Base-by-base conservation (phyloP, 2,329 filamentous ascomycete species). In the Hymenoscyphus occultus region DNA sequence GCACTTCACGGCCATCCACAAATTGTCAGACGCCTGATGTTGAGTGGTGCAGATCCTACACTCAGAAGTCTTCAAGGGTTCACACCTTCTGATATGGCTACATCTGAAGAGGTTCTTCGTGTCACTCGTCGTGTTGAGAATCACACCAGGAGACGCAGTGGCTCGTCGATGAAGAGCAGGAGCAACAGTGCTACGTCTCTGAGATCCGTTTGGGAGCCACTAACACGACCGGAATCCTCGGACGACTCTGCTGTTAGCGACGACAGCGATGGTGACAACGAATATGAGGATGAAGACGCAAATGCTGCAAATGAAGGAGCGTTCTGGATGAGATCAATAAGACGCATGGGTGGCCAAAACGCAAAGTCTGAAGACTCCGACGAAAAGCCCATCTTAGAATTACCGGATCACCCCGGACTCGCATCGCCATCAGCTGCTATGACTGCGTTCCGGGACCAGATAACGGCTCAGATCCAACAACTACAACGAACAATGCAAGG, bases 1-100 rank as follows among this genome's bases (percentile, higher is more conserved):
- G 88, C 90, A 32, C 84, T 96, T 73, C 89, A 90, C 76, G 86
- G 89, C 67, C 88, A 93, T 73, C 80, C 86, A 12, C 88, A 92
- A 74, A 92, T 95, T 70, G 88, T 94, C 14, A 84, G 89, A 66
- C 86, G 90, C 14, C 82, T 96, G 65, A 87, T 93, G 70, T 81
- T 90, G 31, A 84, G 86, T 51, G 90, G 91, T 48, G 91, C 90
- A 2, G 89, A 93, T 76, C 85, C 90, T 39, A 87, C 83, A 56
- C 81, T 90, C 66, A 83, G 87, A 70, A 93, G 87, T 73, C 77
- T 90, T 58, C 87, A 87, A 60, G 89, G 89, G 28, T 87, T 90
- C 68, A 88, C 87, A 2, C 84, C 91, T 16, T 83, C 88, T 2
- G 91, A 95, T 74, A 81, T 95, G 65, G 85, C 90, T 32, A 84